Evolutionary conservation across 352 stramenopile genomes (phyloP).

Genomic region (Peronospora destructor): DNA sequence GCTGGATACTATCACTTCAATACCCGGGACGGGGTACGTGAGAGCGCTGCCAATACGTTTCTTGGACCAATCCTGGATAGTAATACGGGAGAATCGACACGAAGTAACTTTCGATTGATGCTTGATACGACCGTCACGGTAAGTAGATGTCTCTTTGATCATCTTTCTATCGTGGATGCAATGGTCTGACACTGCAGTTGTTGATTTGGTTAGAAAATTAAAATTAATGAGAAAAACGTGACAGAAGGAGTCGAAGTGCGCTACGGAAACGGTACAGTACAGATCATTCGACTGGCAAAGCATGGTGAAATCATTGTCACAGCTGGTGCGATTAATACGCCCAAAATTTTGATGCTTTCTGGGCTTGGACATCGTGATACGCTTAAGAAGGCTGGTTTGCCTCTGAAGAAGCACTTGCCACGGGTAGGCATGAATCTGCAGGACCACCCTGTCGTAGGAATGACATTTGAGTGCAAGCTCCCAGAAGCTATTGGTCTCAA

Average conservation of each 20-base stretch:
- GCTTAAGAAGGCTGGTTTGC: conserved; percentile 41
- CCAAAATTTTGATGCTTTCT: conserved; percentile 77
- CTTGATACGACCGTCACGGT: conserved; percentile 62
- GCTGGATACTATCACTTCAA: conserved; percentile 87
- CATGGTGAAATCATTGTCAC: conserved; percentile 63
- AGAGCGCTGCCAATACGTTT: conserved; percentile 72
- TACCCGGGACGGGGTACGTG: conserved; percentile 68
- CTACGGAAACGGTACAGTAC: conserved; percentile 27
- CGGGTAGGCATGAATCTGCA: conserved; percentile 86
- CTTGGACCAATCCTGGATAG: conserved; percentile 48
- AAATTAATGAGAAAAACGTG: conserved; percentile 36
- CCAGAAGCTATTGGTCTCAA: conserved; percentile 34
- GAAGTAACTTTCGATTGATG: conserved; percentile 43
- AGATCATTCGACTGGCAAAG: conserved; percentile 35
- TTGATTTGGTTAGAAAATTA: conserved; percentile 34
- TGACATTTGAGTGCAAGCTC: conserved; percentile 50
- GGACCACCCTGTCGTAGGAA: conserved; percentile 77
- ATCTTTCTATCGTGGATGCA: background rate
- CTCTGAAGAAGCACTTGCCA: conserved; percentile 56
- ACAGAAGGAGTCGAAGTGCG: conserved; percentile 41
- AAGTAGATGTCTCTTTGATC: conserved; percentile 1
- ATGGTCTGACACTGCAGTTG: conserved; percentile 1
- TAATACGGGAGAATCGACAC: conserved; percentile 23
- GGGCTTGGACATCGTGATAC: conserved; percentile 39
- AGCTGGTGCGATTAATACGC: conserved; percentile 81